These are phyloP conservation scores for Petrea volubilis DNA, from an alignment of 257 asterid genomes.

Conservation along the genomic window DNA sequence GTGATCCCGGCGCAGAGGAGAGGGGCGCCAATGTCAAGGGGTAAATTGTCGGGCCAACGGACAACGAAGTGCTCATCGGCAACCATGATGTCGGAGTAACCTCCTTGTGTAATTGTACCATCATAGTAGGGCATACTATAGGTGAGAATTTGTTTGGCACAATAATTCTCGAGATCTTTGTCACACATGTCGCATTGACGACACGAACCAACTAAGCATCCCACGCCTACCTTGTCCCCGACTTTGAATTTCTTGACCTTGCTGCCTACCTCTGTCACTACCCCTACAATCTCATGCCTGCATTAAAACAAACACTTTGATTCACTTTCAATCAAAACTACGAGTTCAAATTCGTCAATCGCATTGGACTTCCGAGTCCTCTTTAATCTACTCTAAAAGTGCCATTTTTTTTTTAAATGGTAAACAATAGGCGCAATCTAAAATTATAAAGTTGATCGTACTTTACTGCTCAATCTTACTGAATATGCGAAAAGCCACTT, in stretches of 20 bases:
- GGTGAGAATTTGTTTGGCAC: slow-evolving; percentile 30
- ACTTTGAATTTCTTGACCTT: slow-evolving; percentile 28
- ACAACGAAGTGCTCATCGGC: slow-evolving; percentile 39
- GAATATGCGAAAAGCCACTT: too few relatives aligned
- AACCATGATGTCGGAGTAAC: slow-evolving; percentile 40
- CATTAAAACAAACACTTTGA: neutral
- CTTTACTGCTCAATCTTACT: too few relatives aligned
- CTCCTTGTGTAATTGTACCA: slow-evolving; percentile 47
- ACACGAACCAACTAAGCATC: slow-evolving; percentile 43
- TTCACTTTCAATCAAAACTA: neutral
- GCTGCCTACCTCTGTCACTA: slow-evolving; percentile 43
- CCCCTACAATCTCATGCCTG: slow-evolving; percentile 47
- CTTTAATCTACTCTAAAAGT: too few relatives aligned
- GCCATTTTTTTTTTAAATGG: too few relatives aligned
- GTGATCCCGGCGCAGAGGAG: slow-evolving; percentile 52
- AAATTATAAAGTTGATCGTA: too few relatives aligned
- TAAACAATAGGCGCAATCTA: too few relatives aligned
- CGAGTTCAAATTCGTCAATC: too few relatives aligned
- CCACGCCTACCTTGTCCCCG: slow-evolving; percentile 50
- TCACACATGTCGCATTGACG: slow-evolving; percentile 35
- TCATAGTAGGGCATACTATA: slow-evolving; percentile 24
- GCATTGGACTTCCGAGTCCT: too few relatives aligned
- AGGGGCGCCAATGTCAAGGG: too few relatives aligned
- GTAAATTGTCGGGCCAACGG: slow-evolving; percentile 39
- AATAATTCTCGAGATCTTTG: slow-evolving; percentile 35